Percentiles rank a stretch among this genome's conserved stretches.
These are phyloP conservation scores for Penicillium janthinellum DNA, from an alignment of 2,329 filamentous ascomycete genomes.

Conservation along the genomic window DNA sequence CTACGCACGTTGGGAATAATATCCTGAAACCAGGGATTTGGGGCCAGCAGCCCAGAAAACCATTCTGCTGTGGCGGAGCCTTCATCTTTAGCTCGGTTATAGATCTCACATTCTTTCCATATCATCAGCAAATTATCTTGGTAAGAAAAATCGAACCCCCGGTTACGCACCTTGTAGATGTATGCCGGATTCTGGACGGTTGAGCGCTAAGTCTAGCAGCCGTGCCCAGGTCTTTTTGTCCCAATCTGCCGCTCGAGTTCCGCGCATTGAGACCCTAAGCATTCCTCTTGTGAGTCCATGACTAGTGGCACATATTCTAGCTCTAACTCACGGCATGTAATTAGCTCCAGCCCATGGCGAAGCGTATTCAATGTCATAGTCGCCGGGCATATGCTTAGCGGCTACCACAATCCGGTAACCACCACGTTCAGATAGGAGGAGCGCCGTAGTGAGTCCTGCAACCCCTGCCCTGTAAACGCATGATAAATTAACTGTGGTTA, in stretches of 20 bases:
- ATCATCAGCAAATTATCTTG: neutral
- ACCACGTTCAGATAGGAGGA: neutral
- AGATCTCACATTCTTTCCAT: constrained; percentile 46
- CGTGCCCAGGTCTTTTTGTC: constrained; percentile 14
- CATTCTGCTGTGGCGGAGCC: constrained; percentile 54
- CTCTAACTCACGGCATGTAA: too few relatives aligned
- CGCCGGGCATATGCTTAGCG: too few relatives aligned
- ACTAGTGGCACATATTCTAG: neutral
- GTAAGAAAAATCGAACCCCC: too few relatives aligned
- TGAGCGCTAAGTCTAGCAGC: constrained; percentile 9
- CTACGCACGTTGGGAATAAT: constrained; percentile 64
- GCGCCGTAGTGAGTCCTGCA: neutral
- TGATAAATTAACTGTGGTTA: neutral
- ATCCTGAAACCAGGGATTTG: constrained; percentile 70
- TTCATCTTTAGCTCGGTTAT: constrained; percentile 65
- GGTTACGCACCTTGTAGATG: constrained; percentile 13
- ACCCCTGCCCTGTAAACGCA: neutral
- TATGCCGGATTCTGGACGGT: constrained; percentile 13
- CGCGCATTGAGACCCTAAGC: constrained; percentile 6
- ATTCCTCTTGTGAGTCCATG: neutral
- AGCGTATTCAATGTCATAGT: too few relatives aligned
- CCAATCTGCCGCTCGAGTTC: constrained; percentile 13
- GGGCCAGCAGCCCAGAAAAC: constrained; percentile 66
- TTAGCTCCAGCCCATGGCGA: too few relatives aligned
- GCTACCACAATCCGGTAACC: neutral